A percentile compares a stretch with the other conserved stretches of the same genome.
Evolutionary conservation across 768 basidiomycete species (phyloP).

Genomic region (Tylopilus vinaceipallidus): DNA sequence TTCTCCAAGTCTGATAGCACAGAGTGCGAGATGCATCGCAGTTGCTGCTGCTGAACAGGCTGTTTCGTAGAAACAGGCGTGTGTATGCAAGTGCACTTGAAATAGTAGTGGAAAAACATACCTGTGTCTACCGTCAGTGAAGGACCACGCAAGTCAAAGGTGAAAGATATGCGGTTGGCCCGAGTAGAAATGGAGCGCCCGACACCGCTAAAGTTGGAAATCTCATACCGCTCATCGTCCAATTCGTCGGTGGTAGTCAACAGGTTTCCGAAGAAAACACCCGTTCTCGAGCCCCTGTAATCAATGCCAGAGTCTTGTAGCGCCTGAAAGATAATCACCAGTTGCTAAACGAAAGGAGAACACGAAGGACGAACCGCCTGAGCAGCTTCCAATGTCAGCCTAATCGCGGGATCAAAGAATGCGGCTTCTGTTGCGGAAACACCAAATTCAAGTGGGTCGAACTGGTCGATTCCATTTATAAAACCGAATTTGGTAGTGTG

Average conservation of each 20-base stretch:
- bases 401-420: conserved; percentile 32
- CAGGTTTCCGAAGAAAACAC: conserved; percentile 39
- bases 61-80: neutral
- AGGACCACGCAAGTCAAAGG: conserved; percentile 41
- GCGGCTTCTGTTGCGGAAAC: conserved; percentile 32
- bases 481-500: conserved; percentile 30
- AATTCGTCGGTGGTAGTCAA: conserved; percentile 28
- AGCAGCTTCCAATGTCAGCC: conserved; percentile 31
- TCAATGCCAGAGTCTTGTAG: conserved; percentile 49
- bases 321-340: conserved; percentile 14
- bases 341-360: neutral
- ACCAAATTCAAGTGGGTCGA: conserved; percentile 35
- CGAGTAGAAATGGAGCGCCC: conserved; percentile 32
- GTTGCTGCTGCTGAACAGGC: conserved; percentile 47
- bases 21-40: conserved; percentile 47
- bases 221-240: conserved; percentile 27
- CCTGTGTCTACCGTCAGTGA: conserved; percentile 45
- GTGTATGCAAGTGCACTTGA: neutral
- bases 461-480: conserved; percentile 31
- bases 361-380: conserved; percentile 21
- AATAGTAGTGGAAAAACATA: neutral
- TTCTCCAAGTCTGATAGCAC: conserved; percentile 42
- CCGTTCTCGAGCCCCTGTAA: conserved; percentile 41
- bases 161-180: conserved; percentile 35
- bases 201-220: conserved; percentile 28